Evolutionary conservation across 345 rosid species (phyloP).

Genomic region (Aquilaria malaccensis): DNA sequence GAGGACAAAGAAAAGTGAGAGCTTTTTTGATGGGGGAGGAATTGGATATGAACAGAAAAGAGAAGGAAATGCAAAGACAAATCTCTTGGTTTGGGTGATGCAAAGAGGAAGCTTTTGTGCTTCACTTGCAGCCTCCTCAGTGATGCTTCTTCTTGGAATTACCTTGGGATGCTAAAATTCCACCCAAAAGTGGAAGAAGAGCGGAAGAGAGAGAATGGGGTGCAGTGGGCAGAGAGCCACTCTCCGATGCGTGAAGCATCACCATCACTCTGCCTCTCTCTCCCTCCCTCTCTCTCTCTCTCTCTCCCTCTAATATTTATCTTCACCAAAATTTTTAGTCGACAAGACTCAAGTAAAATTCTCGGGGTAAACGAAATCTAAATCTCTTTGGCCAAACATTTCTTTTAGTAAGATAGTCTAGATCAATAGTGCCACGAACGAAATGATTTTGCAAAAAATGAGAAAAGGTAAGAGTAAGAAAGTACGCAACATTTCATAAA

Average conservation of each 20-base stretch:
- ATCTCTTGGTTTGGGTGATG: slow-evolving; percentile 8
- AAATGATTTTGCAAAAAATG: too few species aligned
- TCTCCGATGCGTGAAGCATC: slow-evolving; percentile 3
- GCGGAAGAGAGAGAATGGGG: not conserved
- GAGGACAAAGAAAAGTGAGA: not conserved
- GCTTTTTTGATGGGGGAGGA: not conserved
- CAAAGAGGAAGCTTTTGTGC: slow-evolving; percentile 26
- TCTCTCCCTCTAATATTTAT: not conserved
- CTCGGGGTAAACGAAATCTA: not conserved
- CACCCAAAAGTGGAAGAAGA: slow-evolving; percentile 16
- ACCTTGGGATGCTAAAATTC: slow-evolving; percentile 64
- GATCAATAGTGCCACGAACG: too few species aligned
- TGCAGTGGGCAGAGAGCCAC: slow-evolving; percentile 28
- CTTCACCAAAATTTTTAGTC: not conserved
- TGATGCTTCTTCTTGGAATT: slow-evolving; percentile 13
- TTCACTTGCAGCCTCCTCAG: slow-evolving; percentile 22
- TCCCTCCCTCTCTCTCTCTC: not conserved
- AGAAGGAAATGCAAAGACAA: slow-evolving; percentile 6
- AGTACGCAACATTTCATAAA: too few species aligned
- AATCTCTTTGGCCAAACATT: too few species aligned
- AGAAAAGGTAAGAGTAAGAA: too few species aligned
- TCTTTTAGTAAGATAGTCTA: too few species aligned
- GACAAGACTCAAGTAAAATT: not conserved
- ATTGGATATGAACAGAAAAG: slow-evolving; percentile 4
- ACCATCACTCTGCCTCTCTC: slow-evolving; percentile 4